phyloP scores from a whole-genome alignment of 306 rosid species.

The Medicago lupulina region DNA sequence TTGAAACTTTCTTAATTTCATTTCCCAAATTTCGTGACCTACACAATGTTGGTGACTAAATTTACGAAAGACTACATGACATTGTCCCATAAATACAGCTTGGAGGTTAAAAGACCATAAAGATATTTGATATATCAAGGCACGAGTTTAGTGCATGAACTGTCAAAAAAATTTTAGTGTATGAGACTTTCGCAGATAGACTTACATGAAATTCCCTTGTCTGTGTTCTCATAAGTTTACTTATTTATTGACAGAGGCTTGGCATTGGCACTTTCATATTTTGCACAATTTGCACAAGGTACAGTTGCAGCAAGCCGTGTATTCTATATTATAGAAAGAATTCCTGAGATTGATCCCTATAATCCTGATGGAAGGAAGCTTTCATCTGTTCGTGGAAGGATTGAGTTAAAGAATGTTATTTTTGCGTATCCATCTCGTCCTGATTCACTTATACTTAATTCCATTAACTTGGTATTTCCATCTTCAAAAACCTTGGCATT shows the following conservation, averaged over 20 bases:
- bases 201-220: not conserved
- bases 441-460: slow-evolving; percentile 57
- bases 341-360: slow-evolving; percentile 86
- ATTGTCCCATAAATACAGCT: no score
- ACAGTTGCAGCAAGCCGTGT: slow-evolving; percentile 88
- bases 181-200: no score
- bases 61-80: no score
- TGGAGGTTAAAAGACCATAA: no score
- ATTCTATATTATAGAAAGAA: slow-evolving; percentile 73
- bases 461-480: slow-evolving; percentile 70
- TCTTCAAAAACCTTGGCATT: slow-evolving; percentile 75
- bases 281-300: slow-evolving; percentile 89
- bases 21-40: no score
- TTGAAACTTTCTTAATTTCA: no score
- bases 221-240: not conserved
- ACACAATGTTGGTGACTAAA: no score
- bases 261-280: slow-evolving; percentile 85
- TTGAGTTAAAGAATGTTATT: slow-evolving; percentile 70
- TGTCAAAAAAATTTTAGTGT: no score
- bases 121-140: no score
- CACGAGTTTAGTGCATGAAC: no score
- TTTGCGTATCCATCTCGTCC: slow-evolving; percentile 88
- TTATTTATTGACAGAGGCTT: slow-evolving; percentile 62
- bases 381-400: slow-evolving; percentile 61
- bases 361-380: slow-evolving; percentile 65